Evolutionary conservation across 192 early-diverging fungal species (phyloP).

Genomic region (Spizellomyces punctatus): DNA sequence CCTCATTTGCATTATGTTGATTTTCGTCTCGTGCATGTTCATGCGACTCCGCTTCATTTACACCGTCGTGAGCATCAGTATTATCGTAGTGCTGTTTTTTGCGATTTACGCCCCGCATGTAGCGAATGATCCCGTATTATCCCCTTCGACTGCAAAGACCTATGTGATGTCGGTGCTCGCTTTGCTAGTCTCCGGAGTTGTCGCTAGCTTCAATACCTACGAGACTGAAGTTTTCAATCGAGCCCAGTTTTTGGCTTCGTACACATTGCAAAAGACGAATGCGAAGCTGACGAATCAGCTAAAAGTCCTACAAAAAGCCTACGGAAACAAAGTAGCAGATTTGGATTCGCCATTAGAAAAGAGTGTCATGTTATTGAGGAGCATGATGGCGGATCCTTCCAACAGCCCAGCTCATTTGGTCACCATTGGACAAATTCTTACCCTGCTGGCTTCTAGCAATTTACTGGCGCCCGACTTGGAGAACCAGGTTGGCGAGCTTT

Average conservation of each 20-base stretch:
- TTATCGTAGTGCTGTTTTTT: constrained; percentile 20
- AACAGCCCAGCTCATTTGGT: constrained; percentile 38
- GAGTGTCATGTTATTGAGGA: constrained; percentile 43
- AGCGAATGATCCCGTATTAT: background rate
- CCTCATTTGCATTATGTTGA: constrained; percentile 31
- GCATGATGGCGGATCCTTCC: constrained; percentile 51
- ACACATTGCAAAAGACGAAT: constrained; percentile 43
- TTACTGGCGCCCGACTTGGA: constrained; percentile 56
- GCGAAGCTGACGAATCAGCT: constrained; percentile 54
- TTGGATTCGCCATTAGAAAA: constrained; percentile 61
- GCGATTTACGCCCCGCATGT: constrained; percentile 8
- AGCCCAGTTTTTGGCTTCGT: constrained; percentile 37
- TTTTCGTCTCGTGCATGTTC: constrained; percentile 28
- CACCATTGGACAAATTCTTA: constrained; percentile 38
- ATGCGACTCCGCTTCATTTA: constrained; percentile 43
- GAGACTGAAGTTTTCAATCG: constrained; percentile 43
- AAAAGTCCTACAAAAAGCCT: constrained; percentile 44
- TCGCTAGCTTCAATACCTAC: constrained; percentile 31
- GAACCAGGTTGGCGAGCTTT: constrained; percentile 30
- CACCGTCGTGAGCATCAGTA: constrained; percentile 16
- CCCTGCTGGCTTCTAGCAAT: constrained; percentile 43
- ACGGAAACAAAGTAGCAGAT: constrained; percentile 42
- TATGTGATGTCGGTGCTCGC: constrained; percentile 22
- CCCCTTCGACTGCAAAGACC: constrained; percentile 7
- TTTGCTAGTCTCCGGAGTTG: constrained; percentile 14